Evolutionary conservation across 2,329 filamentous ascomycete genomes (phyloP).

Genomic region (Venturia effusa): DNA sequence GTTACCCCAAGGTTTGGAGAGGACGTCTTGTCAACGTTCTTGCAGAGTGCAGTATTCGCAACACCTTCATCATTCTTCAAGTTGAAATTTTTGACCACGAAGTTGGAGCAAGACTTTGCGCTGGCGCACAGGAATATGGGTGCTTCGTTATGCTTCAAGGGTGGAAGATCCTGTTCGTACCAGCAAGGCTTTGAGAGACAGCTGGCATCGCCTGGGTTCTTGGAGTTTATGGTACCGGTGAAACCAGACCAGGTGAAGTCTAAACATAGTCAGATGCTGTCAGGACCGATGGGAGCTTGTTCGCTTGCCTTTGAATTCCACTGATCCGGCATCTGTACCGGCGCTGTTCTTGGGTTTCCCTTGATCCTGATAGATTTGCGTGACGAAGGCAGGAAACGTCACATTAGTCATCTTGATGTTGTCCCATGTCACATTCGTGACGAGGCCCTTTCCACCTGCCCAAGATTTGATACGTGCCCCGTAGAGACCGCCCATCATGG

Average conservation of each 20-base stretch:
- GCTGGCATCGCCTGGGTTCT: constrained; percentile 32
- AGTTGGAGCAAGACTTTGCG: constrained; percentile 24
- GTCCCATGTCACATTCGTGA: constrained; percentile 33
- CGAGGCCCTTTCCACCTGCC: constrained; percentile 31
- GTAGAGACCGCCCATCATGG: constrained; percentile 31
- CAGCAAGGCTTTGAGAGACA: constrained; percentile 34
- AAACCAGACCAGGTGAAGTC: constrained; percentile 33
- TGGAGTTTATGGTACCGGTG: constrained; percentile 32
- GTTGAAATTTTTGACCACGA: constrained; percentile 16
- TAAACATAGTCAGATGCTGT: constrained; percentile 27
- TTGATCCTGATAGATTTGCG: constrained; percentile 34
- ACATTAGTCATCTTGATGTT: constrained; percentile 34
- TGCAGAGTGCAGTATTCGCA: background rate
- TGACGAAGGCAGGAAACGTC: constrained; percentile 37
- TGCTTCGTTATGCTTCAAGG: constrained; percentile 30
- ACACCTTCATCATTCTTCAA: background rate
- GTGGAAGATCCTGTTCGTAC: constrained; percentile 30
- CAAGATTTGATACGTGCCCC: constrained; percentile 32
- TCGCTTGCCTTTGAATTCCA: background rate
- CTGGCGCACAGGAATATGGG: constrained; percentile 26
- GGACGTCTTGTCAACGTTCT: background rate
- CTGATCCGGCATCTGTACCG: constrained; percentile 14
- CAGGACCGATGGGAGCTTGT: constrained; percentile 19
- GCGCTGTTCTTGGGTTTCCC: constrained; percentile 21
- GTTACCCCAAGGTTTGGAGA: background rate